A percentile compares a stretch with the other conserved stretches of the same genome.
phyloP scores from a whole-genome alignment of 768 basidiomycete genomes.

The Naganishia friedmannii region DNA sequence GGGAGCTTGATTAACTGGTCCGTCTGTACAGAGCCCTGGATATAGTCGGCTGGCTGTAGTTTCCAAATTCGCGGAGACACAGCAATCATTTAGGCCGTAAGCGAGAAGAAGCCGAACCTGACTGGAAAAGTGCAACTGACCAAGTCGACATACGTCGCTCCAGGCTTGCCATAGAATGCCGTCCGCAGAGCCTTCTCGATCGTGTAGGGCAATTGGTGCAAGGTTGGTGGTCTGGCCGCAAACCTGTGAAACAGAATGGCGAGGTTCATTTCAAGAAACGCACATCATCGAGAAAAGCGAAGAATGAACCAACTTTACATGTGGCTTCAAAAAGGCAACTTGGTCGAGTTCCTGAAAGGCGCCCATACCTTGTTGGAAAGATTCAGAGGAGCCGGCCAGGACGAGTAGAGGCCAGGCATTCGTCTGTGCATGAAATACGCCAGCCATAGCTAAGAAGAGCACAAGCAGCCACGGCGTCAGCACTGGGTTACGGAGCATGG shows the following conservation, averaged over 20 bases:
- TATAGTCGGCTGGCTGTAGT: slow-evolving; percentile 35
- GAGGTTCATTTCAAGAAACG: background rate
- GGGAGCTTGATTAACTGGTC: background rate
- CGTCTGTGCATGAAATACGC: slow-evolving; percentile 31
- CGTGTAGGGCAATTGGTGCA: slow-evolving; percentile 28
- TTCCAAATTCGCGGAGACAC: background rate
- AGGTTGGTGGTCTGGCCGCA: slow-evolving; percentile 30
- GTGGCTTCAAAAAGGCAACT: slow-evolving; percentile 30
- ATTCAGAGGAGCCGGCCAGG: slow-evolving; percentile 35
- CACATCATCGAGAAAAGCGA: background rate
- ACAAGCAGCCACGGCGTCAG: background rate
- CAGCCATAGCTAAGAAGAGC: slow-evolving; percentile 31
- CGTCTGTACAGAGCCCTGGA: slow-evolving; percentile 22
- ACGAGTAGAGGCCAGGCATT: slow-evolving; percentile 37
- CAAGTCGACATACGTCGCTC: slow-evolving; percentile 35
- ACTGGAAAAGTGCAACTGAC: slow-evolving; percentile 9
- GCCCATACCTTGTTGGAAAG: slow-evolving; percentile 35
- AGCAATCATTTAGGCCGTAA: background rate
- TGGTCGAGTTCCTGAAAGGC: slow-evolving; percentile 40
- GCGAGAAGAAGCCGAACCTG: background rate
- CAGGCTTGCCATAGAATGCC: slow-evolving; percentile 35
- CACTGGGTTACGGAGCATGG: background rate
- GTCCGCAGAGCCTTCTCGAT: slow-evolving; percentile 33
- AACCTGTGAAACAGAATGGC: slow-evolving; percentile 23
- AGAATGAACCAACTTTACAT: slow-evolving; percentile 26